Evolutionary conservation across 2,329 filamentous ascomycete genomes (phyloP), one percentile per base, ranked within the genome.

Genomic region (Fusarium albidum): DNA sequence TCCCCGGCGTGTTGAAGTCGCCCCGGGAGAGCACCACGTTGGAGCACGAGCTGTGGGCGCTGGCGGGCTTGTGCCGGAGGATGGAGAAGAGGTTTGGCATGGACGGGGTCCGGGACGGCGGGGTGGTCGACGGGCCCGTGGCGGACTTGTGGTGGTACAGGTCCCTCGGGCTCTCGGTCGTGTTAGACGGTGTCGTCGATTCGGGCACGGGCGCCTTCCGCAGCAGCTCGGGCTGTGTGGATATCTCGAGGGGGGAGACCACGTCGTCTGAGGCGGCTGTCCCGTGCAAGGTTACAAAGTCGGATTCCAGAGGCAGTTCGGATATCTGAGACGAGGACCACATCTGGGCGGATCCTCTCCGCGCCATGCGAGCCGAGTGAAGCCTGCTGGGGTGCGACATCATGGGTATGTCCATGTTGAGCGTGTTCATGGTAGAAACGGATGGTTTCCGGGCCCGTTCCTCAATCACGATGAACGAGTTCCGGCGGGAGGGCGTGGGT

Each of bases 81-180:
- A 66, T 60, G 4, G 64, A 42, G n/a, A 67, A 63, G n/a, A 67
- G 48, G n/a, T 67, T 67, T 2, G 67, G 56, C 8, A 65, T 46
- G 10, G 67, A 67, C 7, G 64, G 53, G 10, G 62, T 52, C 4
- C 55, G 57, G 6, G 62, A 57, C 6, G 49, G 44, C 40, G 37
- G 9, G 7, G 9, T 15, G 15, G 31, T 31, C 13, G 59, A 14
- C 32, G 44, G 11, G 33, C 50, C 21, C 47, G 53, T n/a, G 10
- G 53, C 13, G 10, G 47, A 50, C 38, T 54, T 50, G 29, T 45
- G 48, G 29, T 45, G 48, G 43, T 41, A 53, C 15, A 49, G 55
- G 1, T 46, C 48, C 5, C 42, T 14, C 6, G 45, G 34, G 31
- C 26, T 53, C 0, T 61, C 53, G 15, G 39, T 12, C 6, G 28